phyloP scores from a whole-genome alignment of 2,329 filamentous ascomycete genomes.

The Neonectria neomacrospora region DNA sequence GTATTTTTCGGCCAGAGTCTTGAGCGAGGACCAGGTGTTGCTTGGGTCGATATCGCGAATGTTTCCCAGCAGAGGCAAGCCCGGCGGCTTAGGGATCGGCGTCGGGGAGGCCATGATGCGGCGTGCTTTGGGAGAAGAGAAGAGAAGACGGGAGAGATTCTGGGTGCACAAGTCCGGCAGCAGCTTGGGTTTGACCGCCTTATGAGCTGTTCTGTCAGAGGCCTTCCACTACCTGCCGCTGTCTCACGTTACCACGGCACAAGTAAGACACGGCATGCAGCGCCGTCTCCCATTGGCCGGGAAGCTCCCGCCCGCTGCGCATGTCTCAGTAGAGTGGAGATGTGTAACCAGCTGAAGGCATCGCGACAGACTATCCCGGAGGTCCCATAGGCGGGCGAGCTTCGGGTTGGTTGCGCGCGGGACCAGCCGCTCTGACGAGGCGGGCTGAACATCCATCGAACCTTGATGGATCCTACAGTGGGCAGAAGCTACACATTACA shows the following conservation, averaged over 20 bases:
- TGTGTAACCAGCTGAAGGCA: slow-evolving; percentile 14
- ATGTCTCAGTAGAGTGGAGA: slow-evolving; percentile 22
- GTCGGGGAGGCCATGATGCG: slow-evolving; percentile 48
- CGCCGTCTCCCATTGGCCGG: slow-evolving; percentile 10
- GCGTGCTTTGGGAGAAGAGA: not conserved
- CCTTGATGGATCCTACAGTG: slow-evolving; percentile 16
- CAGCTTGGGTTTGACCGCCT: slow-evolving; percentile 17
- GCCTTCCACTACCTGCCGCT: slow-evolving; percentile 10
- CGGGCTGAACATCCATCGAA: slow-evolving; percentile 2
- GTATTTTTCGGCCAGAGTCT: slow-evolving; percentile 49
- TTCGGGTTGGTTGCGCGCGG: slow-evolving; percentile 14
- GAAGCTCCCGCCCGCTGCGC: slow-evolving; percentile 6
- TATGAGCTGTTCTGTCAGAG: slow-evolving; percentile 2
- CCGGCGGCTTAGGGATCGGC: slow-evolving; percentile 50
- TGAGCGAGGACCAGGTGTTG: slow-evolving; percentile 53
- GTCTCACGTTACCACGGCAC: slow-evolving; percentile 11
- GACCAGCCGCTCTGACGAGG: slow-evolving; percentile 20
- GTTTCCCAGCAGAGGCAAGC: slow-evolving; percentile 52
- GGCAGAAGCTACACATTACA: slow-evolving; percentile 16
- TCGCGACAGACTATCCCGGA: slow-evolving; percentile 11
- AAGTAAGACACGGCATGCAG: slow-evolving; percentile 20
- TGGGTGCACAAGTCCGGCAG: not conserved
- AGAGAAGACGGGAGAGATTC: not conserved
- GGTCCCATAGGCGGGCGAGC: slow-evolving; percentile 7
- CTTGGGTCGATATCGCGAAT: slow-evolving; percentile 49